Percentiles rank a stretch among this genome's conserved stretches.
These are phyloP conservation scores for Carex myosuroides DNA, from an alignment of 176 grass and related monocot genomes.

Conservation along the genomic window DNA sequence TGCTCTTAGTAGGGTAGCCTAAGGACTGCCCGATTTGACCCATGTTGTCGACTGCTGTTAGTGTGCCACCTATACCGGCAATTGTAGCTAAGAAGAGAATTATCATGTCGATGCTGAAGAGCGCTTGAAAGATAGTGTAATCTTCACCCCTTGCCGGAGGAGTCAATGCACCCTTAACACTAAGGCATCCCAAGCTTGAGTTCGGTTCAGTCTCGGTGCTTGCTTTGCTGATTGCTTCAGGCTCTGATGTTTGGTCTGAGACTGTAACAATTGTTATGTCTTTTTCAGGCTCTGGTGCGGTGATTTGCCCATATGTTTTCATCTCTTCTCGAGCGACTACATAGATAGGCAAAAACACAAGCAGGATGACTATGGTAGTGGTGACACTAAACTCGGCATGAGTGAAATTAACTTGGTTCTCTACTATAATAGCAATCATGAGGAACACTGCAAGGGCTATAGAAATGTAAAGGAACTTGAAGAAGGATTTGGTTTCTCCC, in stretches of 20 bases:
- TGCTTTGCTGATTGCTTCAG: neutral
- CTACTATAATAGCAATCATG: conserved; percentile 51
- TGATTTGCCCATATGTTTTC: conserved; percentile 17
- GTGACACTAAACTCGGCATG: conserved; percentile 41
- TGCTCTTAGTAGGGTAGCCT: conserved; percentile 48
- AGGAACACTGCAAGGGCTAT: conserved; percentile 58
- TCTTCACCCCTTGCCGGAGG: conserved; percentile 52
- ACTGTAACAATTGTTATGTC: conserved; percentile 16
- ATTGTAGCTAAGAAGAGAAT: conserved; percentile 63
- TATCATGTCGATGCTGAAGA: conserved; percentile 77
- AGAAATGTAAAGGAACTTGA: conserved; percentile 64
- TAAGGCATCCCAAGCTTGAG: conserved; percentile 17
- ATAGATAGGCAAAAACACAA: conserved; percentile 56
- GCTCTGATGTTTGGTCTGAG: neutral
- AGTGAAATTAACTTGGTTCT: conserved; percentile 35
- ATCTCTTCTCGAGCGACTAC: conserved; percentile 48
- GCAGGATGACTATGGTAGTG: conserved; percentile 41
- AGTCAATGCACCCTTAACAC: conserved; percentile 28
- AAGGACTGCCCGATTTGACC: conserved; percentile 74
- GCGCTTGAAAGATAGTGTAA: conserved; percentile 74
- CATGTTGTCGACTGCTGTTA: conserved; percentile 82
- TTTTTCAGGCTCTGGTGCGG: neutral
- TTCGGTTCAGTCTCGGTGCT: neutral
- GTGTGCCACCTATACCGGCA: conserved; percentile 65
- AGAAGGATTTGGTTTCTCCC: conserved; percentile 49